Conservation (phyloP, 257 asterid species). For the Primulina tabacum region DNA sequence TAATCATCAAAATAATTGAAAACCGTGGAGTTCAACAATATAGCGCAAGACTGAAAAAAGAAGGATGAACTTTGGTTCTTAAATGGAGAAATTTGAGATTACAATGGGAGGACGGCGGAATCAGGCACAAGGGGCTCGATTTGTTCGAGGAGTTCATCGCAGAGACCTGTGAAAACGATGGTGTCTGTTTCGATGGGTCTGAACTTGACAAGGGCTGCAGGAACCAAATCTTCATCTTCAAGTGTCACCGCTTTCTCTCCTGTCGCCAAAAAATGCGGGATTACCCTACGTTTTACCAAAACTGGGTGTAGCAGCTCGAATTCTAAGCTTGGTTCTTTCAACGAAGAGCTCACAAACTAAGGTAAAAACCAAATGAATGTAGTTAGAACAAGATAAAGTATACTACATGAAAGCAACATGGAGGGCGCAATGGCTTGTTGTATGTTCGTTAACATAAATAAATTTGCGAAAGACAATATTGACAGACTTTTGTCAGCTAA, state of each 20-base stretch:
- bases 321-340: constrained; percentile 78
- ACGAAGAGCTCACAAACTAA: constrained; percentile 78
- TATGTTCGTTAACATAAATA: background rate
- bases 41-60: background rate
- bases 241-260: constrained; percentile 54
- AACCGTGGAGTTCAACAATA: background rate
- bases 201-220: constrained; percentile 82
- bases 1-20: background rate
- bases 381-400: background rate
- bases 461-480: background rate
- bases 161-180: constrained; percentile 68
- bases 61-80: background rate
- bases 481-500: background rate
- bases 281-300: constrained; percentile 55
- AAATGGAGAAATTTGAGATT: background rate
- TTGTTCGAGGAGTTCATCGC: constrained; percentile 69
- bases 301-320: constrained; percentile 76
- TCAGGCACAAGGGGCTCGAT: constrained; percentile 64
- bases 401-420: background rate
- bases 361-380: background rate
- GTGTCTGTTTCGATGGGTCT: constrained; percentile 72
- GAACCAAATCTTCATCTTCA: constrained; percentile 89
- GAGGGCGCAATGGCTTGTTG: background rate
- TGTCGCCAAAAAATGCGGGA: constrained; percentile 62
- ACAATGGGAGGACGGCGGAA: constrained; percentile 41